Percentiles rank a stretch among this genome's conserved stretches.
phyloP scores from a whole-genome alignment of 2,329 filamentous ascomycete species.

The Ophiostoma ips region DNA sequence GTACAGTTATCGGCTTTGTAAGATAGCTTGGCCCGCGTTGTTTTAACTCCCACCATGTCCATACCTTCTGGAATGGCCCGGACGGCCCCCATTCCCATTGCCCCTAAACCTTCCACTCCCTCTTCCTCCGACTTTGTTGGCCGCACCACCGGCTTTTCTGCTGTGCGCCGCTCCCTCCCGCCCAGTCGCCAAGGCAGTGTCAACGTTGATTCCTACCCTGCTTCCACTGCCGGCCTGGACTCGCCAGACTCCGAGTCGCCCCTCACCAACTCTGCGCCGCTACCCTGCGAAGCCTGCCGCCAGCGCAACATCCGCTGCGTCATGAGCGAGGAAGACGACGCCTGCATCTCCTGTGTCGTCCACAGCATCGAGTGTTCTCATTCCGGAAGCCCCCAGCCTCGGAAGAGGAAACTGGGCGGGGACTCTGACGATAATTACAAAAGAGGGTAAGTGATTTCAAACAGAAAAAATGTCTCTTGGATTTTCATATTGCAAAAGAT shows the following conservation, averaged over 20 bases:
- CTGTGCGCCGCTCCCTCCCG: constrained; percentile 19
- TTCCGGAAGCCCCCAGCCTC: constrained; percentile 58
- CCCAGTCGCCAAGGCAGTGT: constrained; percentile 34
- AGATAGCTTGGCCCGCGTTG: background rate
- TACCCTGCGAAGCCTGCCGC: constrained; percentile 61
- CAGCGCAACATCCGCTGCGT: constrained; percentile 64
- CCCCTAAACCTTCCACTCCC: constrained; percentile 38
- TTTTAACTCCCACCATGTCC: constrained; percentile 31
- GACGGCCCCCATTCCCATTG: constrained; percentile 53
- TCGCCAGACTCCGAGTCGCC: constrained; percentile 37
- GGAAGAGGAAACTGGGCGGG: constrained; percentile 65
- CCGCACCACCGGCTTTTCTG: constrained; percentile 8
- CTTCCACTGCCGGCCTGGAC: constrained; percentile 37
- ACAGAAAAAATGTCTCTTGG: no score
- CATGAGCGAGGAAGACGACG: constrained; percentile 57
- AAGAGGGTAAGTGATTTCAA: constrained; percentile 47
- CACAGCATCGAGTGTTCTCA: constrained; percentile 70
- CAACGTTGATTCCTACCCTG: constrained; percentile 34
- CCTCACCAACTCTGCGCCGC: constrained; percentile 27
- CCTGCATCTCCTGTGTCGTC: constrained; percentile 65
- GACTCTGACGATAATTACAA: constrained; percentile 49
- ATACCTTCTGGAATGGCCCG: constrained; percentile 39
- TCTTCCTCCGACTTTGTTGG: constrained; percentile 19
- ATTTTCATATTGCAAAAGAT: no score
- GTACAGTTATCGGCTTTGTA: constrained; percentile 2